A percentile compares a stretch with the other conserved stretches of the same genome.
Evolutionary conservation across 1,284 basidiomycete genomes (phyloP).

Genomic region (Puccinia hordei): DNA sequence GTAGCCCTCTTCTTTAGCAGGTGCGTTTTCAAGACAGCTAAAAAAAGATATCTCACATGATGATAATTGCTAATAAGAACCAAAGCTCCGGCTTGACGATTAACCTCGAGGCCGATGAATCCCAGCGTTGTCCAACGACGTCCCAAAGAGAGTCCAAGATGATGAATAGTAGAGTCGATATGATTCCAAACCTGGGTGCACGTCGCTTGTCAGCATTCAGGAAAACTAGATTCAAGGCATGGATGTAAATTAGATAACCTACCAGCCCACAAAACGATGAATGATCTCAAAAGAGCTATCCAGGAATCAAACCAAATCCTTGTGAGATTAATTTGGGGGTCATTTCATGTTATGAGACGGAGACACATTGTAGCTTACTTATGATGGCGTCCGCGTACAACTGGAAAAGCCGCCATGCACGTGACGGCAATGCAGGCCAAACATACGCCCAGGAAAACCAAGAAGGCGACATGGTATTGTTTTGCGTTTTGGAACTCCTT

Average conservation of each 20-base stretch:
- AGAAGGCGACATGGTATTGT: background rate
- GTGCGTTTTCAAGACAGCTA: background rate
- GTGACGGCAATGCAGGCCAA: constrained; percentile 8
- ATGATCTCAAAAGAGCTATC: constrained; percentile 42
- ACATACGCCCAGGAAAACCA: constrained; percentile 11
- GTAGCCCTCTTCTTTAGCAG: background rate
- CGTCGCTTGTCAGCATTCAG: background rate
- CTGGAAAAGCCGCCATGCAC: constrained; percentile 25
- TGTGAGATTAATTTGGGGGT: background rate
- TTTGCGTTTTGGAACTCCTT: background rate
- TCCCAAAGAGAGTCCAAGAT: constrained; percentile 28
- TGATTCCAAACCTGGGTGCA: constrained; percentile 30
- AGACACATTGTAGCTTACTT: constrained; percentile 32
- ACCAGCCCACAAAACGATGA: constrained; percentile 50
- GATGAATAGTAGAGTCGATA: constrained; percentile 32
- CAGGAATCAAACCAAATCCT: background rate
- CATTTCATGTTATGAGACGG: background rate
- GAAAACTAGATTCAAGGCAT: background rate
- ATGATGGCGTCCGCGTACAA: constrained; percentile 27
- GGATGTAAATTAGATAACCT: constrained; percentile 7
- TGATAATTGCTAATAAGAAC: constrained; percentile 25
- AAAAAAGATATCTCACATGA: constrained; percentile 27
- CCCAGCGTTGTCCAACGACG: constrained; percentile 18
- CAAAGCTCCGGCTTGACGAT: constrained; percentile 20
- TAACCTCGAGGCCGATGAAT: background rate